Conservation (phyloP, 768 basidiomycete species). For the Sistotremastrum niveocremeum region DNA sequence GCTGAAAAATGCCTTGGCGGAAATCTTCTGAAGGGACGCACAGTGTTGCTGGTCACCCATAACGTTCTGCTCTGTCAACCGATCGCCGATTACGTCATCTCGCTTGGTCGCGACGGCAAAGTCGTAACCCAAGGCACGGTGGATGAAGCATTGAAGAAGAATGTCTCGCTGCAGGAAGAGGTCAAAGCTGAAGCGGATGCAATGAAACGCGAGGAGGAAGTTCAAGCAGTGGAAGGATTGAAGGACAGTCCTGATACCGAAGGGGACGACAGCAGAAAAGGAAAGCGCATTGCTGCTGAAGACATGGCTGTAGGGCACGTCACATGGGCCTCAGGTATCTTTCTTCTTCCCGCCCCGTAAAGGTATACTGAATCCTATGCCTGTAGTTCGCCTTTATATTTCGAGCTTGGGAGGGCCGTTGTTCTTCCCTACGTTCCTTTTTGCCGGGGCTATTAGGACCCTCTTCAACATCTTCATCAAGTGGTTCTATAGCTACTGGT, state of each 20-base stretch:
- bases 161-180: background rate
- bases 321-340: constrained; percentile 32
- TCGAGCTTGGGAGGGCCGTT: no score
- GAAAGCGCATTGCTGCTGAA: constrained; percentile 50
- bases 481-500: no score
- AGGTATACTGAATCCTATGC: background rate
- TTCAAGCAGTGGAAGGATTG: constrained; percentile 2
- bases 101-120: constrained; percentile 8
- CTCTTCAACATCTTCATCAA: no score
- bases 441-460: no score
- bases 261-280: constrained; percentile 11
- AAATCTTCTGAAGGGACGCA: constrained; percentile 21
- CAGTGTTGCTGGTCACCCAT: constrained; percentile 23
- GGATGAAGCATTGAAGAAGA: constrained; percentile 9
- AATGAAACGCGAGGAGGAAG: constrained; percentile 9
- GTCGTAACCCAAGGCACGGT: background rate
- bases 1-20: constrained; percentile 23
- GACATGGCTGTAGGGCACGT: constrained; percentile 50
- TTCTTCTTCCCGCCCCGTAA: background rate
- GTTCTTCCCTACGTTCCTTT: no score
- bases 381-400: no score
- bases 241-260: constrained; percentile 4
- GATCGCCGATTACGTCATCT: constrained; percentile 9
- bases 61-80: constrained; percentile 17
- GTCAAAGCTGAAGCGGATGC: constrained; percentile 5